Evolutionary conservation across 352 stramenopile species (phyloP), one percentile per base, ranked within the genome.

Genomic region (Phytopythium vexans): DNA sequence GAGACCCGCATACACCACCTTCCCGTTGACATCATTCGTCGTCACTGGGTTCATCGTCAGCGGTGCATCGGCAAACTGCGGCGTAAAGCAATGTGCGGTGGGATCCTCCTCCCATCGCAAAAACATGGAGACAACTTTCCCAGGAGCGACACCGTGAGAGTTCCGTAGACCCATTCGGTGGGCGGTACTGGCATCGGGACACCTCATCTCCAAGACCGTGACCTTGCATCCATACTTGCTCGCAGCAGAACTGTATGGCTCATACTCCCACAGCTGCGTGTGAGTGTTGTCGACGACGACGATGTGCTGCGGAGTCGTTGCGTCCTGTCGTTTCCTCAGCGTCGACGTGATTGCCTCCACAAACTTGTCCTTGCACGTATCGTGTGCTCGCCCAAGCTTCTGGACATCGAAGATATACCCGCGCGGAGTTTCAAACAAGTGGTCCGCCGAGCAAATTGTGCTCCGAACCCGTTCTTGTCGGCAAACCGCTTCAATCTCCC

Each of bases 211-310:
- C 21, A 92, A 35, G 33, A 85, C 60, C 36, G 67, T 49, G 35
- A 82, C 55, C 12, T 11, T 36, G 40, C 62, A 65, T 4, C 63
- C 64, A 36, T 49, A 49, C 9, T 50, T 64, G 8, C 32, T 61
- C 0, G 74, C 74, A 21, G 72, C 61, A 1, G 60, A 38, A 34
- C 80, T 69, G 35, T 92, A 92, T 14, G 60, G 35, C 15, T 76
- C 68, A 39, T 86, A 92, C 54, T 89, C 82, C 80, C 82, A 89
- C 27, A 45, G 49, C 51, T 86, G 77, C 3, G 80, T 89, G 51
- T 77, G 77, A 0, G 82, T 90, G 49, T 92, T 92, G 53, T 92
- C 82, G 4, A 90, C 72, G 7, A 92, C n/a, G 31, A 92, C 42
- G 33, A 92, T 39, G 4, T 63, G 60, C 33, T 64, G 60, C 3